Percentiles rank a stretch among this genome's conserved stretches.
These are phyloP conservation scores for Coemansia sp. DNA, from an alignment of 192 early-diverging fungal genomes.

Conservation along the genomic window DNA sequence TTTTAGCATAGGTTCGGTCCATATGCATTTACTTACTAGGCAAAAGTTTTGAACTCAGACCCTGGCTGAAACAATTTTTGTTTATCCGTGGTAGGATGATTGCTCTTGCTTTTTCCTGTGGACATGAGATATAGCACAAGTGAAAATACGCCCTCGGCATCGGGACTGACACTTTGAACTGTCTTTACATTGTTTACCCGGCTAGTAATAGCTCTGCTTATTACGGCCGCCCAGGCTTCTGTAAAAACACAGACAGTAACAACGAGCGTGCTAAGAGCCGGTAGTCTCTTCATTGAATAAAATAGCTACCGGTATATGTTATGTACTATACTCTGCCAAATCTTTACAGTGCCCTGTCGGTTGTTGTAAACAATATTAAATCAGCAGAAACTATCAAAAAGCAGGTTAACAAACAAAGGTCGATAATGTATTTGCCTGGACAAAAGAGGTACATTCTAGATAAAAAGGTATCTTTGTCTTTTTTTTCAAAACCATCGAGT, in stretches of 20 bases:
- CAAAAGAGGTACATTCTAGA: no score
- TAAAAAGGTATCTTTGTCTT: no score
- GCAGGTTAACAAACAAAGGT: no score
- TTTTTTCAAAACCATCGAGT: no score
- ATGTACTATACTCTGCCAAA: neutral
- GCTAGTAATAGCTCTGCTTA: neutral
- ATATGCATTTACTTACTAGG: slow-evolving; percentile 34
- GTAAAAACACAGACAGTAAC: neutral
- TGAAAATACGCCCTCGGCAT: slow-evolving; percentile 16
- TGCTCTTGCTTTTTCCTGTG: neutral
- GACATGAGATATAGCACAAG: slow-evolving; percentile 13
- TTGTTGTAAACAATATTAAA: no score
- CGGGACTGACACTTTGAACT: neutral
- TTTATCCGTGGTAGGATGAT: neutral
- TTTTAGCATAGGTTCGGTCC: neutral
- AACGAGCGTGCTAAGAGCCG: neutral
- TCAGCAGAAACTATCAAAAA: no score
- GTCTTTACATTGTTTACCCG: neutral
- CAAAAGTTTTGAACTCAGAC: slow-evolving; percentile 46
- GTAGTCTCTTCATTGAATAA: neutral
- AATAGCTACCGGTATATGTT: neutral
- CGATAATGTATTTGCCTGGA: no score
- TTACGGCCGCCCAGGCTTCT: slow-evolving; percentile 2
- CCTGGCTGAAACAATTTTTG: slow-evolving; percentile 21
- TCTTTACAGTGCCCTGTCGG: neutral